Percentiles rank a stretch among this genome's conserved stretches.
Evolutionary conservation across 2,329 filamentous ascomycete genomes (phyloP).

Genomic region (Pseudofabraea citricarpa): DNA sequence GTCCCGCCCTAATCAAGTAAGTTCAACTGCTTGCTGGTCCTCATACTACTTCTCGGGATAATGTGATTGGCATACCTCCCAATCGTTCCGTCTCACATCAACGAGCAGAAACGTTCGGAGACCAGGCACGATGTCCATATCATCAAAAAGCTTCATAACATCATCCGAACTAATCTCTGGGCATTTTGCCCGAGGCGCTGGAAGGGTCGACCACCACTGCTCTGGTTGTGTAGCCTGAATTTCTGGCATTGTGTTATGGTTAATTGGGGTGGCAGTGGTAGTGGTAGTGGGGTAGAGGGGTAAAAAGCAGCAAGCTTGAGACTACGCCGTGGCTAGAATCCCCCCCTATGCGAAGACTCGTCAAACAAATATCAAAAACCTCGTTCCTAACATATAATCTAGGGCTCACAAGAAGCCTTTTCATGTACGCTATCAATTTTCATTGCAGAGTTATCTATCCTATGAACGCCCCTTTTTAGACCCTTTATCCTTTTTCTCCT

Average conservation of each 20-base stretch:
- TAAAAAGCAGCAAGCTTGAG: too few species aligned
- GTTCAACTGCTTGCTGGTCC: neutral
- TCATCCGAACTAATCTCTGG: slow-evolving; percentile 34
- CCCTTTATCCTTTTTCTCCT: slow-evolving; percentile 22
- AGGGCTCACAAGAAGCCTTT: too few species aligned
- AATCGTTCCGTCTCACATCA: slow-evolving; percentile 49
- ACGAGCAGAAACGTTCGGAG: slow-evolving; percentile 40
- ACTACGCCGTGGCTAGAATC: too few species aligned
- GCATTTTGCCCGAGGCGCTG: slow-evolving; percentile 36
- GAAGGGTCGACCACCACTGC: slow-evolving; percentile 30
- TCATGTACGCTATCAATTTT: too few species aligned
- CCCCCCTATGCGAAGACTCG: too few species aligned
- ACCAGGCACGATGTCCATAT: slow-evolving; percentile 25
- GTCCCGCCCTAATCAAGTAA: slow-evolving; percentile 47
- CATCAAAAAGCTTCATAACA: slow-evolving; percentile 36
- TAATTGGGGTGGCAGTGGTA: neutral
- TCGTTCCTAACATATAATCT: too few species aligned
- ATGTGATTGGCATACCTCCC: slow-evolving; percentile 31
- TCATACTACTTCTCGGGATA: neutral
- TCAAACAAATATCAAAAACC: too few species aligned
- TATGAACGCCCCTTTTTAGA: slow-evolving; percentile 20
- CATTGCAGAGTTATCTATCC: too few species aligned
- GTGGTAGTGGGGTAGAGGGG: neutral
- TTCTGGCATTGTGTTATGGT: neutral
- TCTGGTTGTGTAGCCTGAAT: slow-evolving; percentile 6